Evolutionary conservation across 2,329 filamentous ascomycete species (phyloP).

Genomic region (Scedosporium aurantiacum): DNA sequence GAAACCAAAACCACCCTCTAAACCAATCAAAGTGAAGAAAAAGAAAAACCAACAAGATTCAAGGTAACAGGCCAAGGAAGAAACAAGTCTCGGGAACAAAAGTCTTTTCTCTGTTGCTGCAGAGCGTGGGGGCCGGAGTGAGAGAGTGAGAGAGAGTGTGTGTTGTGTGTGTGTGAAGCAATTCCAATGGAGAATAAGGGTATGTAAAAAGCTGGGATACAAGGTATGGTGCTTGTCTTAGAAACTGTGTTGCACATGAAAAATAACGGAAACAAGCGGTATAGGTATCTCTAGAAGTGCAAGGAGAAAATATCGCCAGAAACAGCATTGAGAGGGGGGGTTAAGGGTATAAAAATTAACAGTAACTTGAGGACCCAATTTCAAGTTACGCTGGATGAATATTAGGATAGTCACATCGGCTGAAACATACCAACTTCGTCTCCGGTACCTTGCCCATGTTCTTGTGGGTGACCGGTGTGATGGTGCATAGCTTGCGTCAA

Average conservation of each 20-base stretch:
- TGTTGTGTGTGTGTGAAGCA: no score
- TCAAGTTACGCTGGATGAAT: background rate
- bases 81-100: no score
- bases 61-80: no score
- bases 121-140: no score
- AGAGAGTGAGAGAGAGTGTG: no score
- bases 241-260: background rate
- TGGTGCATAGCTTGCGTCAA: slow-evolving; percentile 55
- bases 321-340: background rate
- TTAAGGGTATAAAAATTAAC: slow-evolving; percentile 24
- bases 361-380: slow-evolving; percentile 55
- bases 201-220: no score
- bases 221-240: no score
- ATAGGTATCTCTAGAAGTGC: slow-evolving; percentile 10
- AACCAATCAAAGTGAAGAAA: slow-evolving; percentile 1
- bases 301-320: slow-evolving; percentile 6
- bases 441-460: slow-evolving; percentile 52
- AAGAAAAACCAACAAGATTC: no score
- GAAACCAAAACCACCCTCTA: slow-evolving; percentile 8
- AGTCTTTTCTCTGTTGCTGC: no score
- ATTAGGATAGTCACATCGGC: slow-evolving; percentile 20
- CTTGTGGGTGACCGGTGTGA: slow-evolving; percentile 31
- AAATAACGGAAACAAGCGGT: slow-evolving; percentile 3
- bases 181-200: slow-evolving; percentile 4
- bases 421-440: slow-evolving; percentile 96